Base-by-base conservation (phyloP, 495 filamentous ascomycete genomes). In the Apodospora peruviana region DNA sequence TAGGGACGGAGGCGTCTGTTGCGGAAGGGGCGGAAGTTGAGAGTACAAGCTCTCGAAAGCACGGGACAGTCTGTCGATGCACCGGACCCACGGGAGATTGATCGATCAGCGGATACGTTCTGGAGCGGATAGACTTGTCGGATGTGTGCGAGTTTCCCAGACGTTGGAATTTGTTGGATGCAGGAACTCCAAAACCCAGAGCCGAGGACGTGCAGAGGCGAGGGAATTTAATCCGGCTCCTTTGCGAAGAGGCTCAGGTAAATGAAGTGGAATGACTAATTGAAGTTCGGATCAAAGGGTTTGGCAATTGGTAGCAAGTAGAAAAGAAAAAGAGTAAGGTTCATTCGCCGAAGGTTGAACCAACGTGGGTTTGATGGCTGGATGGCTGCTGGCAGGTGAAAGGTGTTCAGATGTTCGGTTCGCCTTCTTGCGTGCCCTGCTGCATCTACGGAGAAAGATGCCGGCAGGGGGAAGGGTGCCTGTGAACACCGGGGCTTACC, bases 351-450 rank as follows among this genome's bases (percentile, higher is more conserved):
- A n/a, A n/a, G n/a, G n/a, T n/a, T n/a, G 36, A 7, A 49, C 38
- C 23, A 51, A 48, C 24, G 34, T 52, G n/a, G 14, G 40, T 14
- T n/a, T 24, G 40, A 22, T 11, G 21, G 25, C 29, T 45, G 43
- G 25, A 8, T 32, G 42, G 32, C 11, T 43, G 43, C 40, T 50
- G 37, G 41, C 55, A 58, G 59, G 59, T 63, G 62, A 58, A 65
- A 65, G 62, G 62, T 65, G 62, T 65, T 60, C 61, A 65, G 54
- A 65, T 60, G 59, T 55, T 62, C 47, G 56, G 48, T 36, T 40
- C 44, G 46, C 35, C 49, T 55, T 24, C 45, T 45, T 44, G 50
- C 32, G 11, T 42, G 34, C 38, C 45, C 44, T 42, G 48, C 43
- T 36, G 27, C 36, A 46, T 52, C 50, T 53, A 43, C 58, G 53